phyloP scores from a whole-genome alignment of 352 stramenopile species.

The Globisporangium nodosum region DNA sequence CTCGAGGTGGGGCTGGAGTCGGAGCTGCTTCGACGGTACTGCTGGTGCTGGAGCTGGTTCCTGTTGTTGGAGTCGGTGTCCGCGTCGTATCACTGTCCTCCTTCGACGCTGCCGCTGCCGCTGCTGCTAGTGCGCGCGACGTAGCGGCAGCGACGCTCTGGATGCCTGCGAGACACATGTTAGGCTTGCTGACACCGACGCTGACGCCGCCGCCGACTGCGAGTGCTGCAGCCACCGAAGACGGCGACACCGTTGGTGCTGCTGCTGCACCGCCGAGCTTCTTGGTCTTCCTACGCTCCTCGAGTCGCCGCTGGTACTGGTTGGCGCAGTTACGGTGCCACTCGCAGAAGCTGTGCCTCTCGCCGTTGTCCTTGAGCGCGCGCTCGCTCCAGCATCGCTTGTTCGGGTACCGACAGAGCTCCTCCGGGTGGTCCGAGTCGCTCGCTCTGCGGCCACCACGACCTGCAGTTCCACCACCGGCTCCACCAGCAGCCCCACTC shows the following conservation, averaged over 20 bases:
- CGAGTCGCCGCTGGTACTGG: conserved; percentile 67
- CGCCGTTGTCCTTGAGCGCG: conserved; percentile 64
- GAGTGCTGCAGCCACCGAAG: conserved; percentile 9
- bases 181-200: not conserved
- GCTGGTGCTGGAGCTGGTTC: not conserved
- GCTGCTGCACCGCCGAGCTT: conserved; percentile 19
- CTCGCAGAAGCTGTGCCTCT: conserved; percentile 72
- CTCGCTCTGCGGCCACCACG: not conserved
- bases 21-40: not conserved
- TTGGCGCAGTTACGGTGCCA: conserved; percentile 68
- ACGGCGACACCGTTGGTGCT: not conserved
- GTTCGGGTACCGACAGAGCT: conserved; percentile 61
- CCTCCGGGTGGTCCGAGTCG: conserved; percentile 1
- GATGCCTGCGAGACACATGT: conserved; percentile 8
- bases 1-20: not conserved
- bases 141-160: not conserved
- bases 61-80: not conserved
- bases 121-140: too few species aligned
- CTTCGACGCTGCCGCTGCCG: not conserved
- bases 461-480: not conserved
- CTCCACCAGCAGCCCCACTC: not conserved
- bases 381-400: conserved; percentile 61
- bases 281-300: conserved; percentile 31
- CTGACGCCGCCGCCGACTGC: not conserved
- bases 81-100: not conserved